phyloP scores from a whole-genome alignment of 768 basidiomycete genomes.

The Agrocybe chaxingu region DNA sequence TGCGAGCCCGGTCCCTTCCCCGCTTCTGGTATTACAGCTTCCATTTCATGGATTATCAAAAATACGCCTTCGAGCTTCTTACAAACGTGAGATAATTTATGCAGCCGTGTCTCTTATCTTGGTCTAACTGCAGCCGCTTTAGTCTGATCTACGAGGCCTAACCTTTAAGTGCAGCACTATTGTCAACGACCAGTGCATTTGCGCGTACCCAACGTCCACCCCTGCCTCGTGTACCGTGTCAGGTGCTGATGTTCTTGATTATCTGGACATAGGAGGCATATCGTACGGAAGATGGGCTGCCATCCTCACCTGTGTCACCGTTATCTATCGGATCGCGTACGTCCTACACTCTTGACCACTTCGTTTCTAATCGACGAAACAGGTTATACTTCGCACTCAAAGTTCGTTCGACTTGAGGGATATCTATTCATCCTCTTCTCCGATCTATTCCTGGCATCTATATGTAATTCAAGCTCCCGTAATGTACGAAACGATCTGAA shows the following conservation, averaged over 20 bases:
- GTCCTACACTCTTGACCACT: constrained; percentile 10
- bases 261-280: constrained; percentile 43
- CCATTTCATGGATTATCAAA: no score
- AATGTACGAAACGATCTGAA: no score
- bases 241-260: constrained; percentile 46
- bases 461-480: no score
- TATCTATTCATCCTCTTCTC: no score
- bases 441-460: no score
- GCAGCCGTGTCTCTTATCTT: no score
- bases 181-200: constrained; percentile 35
- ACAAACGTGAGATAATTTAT: no score
- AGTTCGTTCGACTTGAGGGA: no score
- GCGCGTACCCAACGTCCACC: constrained; percentile 49
- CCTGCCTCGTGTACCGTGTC: constrained; percentile 41
- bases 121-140: not conserved
- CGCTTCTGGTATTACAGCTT: no score
- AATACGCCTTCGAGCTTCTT: no score
- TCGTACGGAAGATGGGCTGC: constrained; percentile 42
- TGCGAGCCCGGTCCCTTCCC: no score
- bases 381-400: no score
- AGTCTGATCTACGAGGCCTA: constrained; percentile 49
- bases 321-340: constrained; percentile 42
- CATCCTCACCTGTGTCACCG: constrained; percentile 41
- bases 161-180: constrained; percentile 37
- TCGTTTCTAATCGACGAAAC: not conserved